Percentiles rank a stretch among this genome's conserved stretches.
Evolutionary conservation across 495 filamentous ascomycete species (phyloP).

Genomic region (Terfezia boudieri): DNA sequence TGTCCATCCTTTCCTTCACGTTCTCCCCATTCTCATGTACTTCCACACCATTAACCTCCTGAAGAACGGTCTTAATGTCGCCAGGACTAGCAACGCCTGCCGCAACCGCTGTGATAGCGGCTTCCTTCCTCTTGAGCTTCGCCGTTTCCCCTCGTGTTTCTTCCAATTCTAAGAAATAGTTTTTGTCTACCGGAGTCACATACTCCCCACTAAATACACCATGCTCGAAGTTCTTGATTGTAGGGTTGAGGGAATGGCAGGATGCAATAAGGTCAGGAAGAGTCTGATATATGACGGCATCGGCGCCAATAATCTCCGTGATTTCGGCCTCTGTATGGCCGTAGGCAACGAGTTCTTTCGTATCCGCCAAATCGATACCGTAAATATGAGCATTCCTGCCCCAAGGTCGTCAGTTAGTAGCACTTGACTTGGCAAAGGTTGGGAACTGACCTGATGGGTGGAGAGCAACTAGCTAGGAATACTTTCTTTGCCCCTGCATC

Average conservation of each 20-base stretch:
- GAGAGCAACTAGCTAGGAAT: conserved; percentile 71
- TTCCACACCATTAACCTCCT: conserved; percentile 34
- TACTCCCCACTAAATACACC: conserved; percentile 91
- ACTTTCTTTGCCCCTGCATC: conserved; percentile 66
- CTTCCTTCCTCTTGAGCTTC: conserved; percentile 48
- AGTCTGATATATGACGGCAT: conserved; percentile 74
- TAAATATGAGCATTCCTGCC: conserved; percentile 45
- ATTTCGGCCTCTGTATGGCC: conserved; percentile 45
- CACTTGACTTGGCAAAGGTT: background rate
- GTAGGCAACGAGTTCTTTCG: conserved; percentile 65
- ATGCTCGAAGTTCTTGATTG: conserved; percentile 56
- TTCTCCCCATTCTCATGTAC: conserved; percentile 26
- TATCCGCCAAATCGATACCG: conserved; percentile 75
- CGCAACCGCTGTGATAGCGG: conserved; percentile 43
- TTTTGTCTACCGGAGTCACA: conserved; percentile 57
- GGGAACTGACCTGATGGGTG: conserved; percentile 21
- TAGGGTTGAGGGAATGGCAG: conserved; percentile 26
- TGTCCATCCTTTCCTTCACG: conserved; percentile 34
- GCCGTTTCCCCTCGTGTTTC: conserved; percentile 46
- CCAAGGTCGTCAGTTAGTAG: conserved; percentile 11
- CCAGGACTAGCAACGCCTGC: conserved; percentile 39
- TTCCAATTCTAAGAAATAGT: conserved; percentile 76
- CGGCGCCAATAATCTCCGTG: conserved; percentile 67
- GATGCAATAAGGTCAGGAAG: conserved; percentile 64
- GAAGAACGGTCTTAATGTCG: conserved; percentile 39